These are phyloP conservation scores for Cryptosporidium felis DNA, from an alignment of 169 alveolate species.

Conservation along the genomic window DNA sequence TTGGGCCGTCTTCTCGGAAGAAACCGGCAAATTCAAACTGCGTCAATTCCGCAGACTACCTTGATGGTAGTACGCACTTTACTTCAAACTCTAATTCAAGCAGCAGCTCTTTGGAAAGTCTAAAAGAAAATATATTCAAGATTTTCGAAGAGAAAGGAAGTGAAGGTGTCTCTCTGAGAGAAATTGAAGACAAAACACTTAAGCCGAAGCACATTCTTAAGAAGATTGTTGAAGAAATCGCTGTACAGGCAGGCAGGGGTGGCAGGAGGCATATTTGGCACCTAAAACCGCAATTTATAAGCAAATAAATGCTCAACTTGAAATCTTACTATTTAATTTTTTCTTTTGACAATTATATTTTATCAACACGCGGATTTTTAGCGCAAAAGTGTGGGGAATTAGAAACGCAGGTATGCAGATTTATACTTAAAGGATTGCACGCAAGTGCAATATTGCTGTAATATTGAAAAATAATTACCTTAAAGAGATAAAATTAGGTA, in stretches of 20 bases:
- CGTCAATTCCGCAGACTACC: background rate
- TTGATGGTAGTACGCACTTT: background rate
- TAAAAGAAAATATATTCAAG: slow-evolving; percentile 55
- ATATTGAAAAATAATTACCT: too few relatives aligned
- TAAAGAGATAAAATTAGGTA: too few relatives aligned
- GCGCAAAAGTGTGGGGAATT: too few relatives aligned
- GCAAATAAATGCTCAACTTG: too few relatives aligned
- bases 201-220: slow-evolving; percentile 55
- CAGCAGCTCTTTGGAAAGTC: slow-evolving; percentile 6
- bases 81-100: background rate
- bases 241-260: slow-evolving; percentile 65
- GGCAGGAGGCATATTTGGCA: slow-evolving; percentile 67
- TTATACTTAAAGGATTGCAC: too few relatives aligned
- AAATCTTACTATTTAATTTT: too few relatives aligned
- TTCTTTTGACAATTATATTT: too few relatives aligned
- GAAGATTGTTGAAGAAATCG: slow-evolving; percentile 61
- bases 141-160: slow-evolving; percentile 65
- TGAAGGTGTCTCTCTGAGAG: slow-evolving; percentile 61
- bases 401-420: slow-evolving; percentile 7
- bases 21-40: background rate
- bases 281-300: slow-evolving; percentile 26
- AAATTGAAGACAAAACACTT: slow-evolving; percentile 56
- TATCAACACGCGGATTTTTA: too few relatives aligned
- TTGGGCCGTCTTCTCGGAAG: background rate
- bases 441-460: too few relatives aligned